Evolutionary conservation across 306 rosid genomes (phyloP).

Genomic region (Citrullus amarus): DNA sequence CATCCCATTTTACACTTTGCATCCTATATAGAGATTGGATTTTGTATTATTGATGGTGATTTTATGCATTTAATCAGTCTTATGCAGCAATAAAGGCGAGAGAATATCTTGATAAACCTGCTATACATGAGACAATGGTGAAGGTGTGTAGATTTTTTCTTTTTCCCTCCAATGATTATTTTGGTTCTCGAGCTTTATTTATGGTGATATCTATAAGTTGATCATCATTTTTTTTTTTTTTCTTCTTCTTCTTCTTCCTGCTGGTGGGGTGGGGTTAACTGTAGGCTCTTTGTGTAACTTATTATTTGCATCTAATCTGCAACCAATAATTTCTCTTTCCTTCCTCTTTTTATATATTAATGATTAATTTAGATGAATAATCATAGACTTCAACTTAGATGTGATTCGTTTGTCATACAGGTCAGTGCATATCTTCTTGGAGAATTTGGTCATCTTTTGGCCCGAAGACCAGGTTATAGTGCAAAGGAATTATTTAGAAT

Average conservation of each 20-base stretch:
- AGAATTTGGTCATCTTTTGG: conserved; percentile 95
- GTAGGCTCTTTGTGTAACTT: neutral
- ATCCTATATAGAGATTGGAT: neutral
- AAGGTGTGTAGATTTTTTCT: conserved; percentile 47
- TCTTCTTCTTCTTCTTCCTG: no score
- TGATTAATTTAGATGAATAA: neutral
- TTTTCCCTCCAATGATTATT: neutral
- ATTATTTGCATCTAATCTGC: neutral
- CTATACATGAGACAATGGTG: conserved; percentile 98
- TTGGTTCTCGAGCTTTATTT: neutral
- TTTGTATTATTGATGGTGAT: conserved; percentile 21
- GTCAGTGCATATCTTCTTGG: conserved; percentile 96
- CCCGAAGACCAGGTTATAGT: conserved; percentile 84
- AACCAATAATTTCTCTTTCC: neutral
- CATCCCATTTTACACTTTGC: conserved; percentile 14
- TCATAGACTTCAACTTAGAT: neutral
- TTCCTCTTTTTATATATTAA: neutral
- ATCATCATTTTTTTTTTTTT: neutral
- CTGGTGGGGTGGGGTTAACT: neutral
- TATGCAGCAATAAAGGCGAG: conserved; percentile 96
- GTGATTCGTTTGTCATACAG: conserved; percentile 27
- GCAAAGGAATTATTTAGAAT: conserved; percentile 75
- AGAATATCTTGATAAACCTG: conserved; percentile 96
- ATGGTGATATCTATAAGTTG: neutral
- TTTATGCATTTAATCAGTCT: conserved; percentile 56